Conservation (phyloP, 805 yeast genomes). For the Hermanozyma aechmeae region DNA sequence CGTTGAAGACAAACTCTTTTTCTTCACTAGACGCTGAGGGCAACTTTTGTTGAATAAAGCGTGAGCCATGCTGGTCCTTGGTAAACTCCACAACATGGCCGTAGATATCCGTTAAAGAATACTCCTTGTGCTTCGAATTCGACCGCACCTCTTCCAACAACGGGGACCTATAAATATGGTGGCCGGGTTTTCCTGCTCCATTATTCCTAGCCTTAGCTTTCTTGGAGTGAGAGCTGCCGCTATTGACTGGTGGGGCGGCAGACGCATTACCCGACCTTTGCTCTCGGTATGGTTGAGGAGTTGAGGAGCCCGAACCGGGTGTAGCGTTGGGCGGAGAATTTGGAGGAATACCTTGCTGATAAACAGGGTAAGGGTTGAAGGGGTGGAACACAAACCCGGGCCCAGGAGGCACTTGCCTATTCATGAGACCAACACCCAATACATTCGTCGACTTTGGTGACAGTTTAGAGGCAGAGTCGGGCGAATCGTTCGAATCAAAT, state of each 20-base stretch:
- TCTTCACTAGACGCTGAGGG: conserved; percentile 56
- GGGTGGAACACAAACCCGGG: conserved; percentile 39
- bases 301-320: too few relatives aligned
- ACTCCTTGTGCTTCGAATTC: conserved; percentile 48
- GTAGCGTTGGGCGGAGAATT: conserved; percentile 2
- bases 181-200: conserved; percentile 14
- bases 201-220: conserved; percentile 8
- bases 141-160: conserved; percentile 77
- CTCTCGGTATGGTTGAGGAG: too few relatives aligned
- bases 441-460: conserved; percentile 6
- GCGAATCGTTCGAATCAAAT: background rate
- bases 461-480: conserved; percentile 1
- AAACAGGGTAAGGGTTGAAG: conserved; percentile 38
- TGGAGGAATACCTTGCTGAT: conserved; percentile 18
- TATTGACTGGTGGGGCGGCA: too few relatives aligned
- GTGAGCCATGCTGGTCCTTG: conserved; percentile 94
- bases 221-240: conserved; percentile 7
- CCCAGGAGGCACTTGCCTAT: conserved; percentile 17
- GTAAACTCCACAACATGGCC: conserved; percentile 89
- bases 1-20: conserved; percentile 75
- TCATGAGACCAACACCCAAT: conserved; percentile 29
- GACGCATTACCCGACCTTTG: too few relatives aligned
- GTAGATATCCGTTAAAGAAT: conserved; percentile 60
- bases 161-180: conserved; percentile 64
- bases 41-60: conserved; percentile 88